These are phyloP conservation scores for Metschnikowia lachancei DNA, from an alignment of 805 yeast genomes.

Conservation along the genomic window DNA sequence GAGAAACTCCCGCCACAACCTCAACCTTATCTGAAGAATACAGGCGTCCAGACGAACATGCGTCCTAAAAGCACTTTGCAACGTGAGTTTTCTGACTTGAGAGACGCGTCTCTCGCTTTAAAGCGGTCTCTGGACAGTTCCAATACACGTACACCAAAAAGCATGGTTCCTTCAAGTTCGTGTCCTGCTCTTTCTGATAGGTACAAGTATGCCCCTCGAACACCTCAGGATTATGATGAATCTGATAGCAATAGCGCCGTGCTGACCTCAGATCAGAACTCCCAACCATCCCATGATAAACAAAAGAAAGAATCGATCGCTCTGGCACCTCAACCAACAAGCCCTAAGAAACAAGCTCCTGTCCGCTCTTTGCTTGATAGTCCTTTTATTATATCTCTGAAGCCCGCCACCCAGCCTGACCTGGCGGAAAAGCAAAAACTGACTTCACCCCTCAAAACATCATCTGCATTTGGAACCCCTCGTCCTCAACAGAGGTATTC, in stretches of 20 bases:
- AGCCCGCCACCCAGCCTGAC: neutral
- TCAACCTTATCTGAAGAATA: too few species aligned
- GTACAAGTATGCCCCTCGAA: neutral
- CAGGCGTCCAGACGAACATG: too few species aligned
- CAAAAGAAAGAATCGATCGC: neutral
- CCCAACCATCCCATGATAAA: too few species aligned
- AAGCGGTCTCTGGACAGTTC: conserved; percentile 2
- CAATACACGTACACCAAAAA: neutral
- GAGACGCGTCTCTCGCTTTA: neutral
- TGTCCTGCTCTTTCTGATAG: conserved; percentile 9
- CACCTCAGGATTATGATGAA: neutral
- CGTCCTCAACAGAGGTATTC: neutral
- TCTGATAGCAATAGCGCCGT: neutral
- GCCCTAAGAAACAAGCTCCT: conserved; percentile 4
- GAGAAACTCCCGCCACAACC: too few species aligned
- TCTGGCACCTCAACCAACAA: neutral
- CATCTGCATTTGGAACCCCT: conserved; percentile 13
- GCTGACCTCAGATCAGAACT: too few species aligned
- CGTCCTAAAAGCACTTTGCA: too few species aligned
- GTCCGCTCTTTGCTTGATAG: conserved; percentile 14
- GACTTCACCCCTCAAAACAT: conserved; percentile 4
- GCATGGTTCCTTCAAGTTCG: conserved; percentile 7
- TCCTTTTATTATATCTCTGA: conserved; percentile 6
- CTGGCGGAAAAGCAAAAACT: neutral
- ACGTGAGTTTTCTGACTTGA: neutral